phyloP scores from a whole-genome alignment of 495 filamentous ascomycete genomes.

The Penicillium lividum region DNA sequence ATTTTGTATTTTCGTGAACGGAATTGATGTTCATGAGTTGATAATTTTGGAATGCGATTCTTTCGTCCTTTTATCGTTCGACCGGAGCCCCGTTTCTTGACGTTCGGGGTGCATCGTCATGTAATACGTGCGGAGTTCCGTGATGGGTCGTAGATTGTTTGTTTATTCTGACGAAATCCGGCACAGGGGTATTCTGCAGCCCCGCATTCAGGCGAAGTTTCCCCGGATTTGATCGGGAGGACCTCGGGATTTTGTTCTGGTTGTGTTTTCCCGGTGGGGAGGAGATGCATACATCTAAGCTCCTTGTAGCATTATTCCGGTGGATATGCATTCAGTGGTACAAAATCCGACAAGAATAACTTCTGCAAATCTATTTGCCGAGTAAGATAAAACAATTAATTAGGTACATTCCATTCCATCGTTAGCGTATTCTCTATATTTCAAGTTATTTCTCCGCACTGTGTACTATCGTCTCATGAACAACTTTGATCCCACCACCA shows the following conservation, averaged over 20 bases:
- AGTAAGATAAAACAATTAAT: neutral
- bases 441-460: constrained; percentile 20
- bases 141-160: neutral
- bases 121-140: constrained; percentile 7
- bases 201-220: neutral
- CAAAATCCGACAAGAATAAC: too few relatives aligned
- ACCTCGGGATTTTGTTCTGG: neutral
- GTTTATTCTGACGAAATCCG: constrained; percentile 1
- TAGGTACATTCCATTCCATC: neutral
- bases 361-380: too few relatives aligned
- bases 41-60: neutral
- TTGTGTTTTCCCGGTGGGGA: constrained; percentile 12
- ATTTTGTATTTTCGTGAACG: neutral
- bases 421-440: neutral
- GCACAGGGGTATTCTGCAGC: constrained; percentile 4
- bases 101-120: neutral
- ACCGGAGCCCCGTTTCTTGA: constrained; percentile 1
- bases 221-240: constrained; percentile 3
- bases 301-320: constrained; percentile 15
- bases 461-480: constrained; percentile 34
- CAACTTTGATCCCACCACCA: constrained; percentile 30
- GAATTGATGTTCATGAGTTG: neutral
- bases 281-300: neutral
- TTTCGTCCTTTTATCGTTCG: neutral
- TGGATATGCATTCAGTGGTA: constrained; percentile 1